Conservation (phyloP, 1,284 basidiomycete genomes). For the Entoloma clypeatum region DNA sequence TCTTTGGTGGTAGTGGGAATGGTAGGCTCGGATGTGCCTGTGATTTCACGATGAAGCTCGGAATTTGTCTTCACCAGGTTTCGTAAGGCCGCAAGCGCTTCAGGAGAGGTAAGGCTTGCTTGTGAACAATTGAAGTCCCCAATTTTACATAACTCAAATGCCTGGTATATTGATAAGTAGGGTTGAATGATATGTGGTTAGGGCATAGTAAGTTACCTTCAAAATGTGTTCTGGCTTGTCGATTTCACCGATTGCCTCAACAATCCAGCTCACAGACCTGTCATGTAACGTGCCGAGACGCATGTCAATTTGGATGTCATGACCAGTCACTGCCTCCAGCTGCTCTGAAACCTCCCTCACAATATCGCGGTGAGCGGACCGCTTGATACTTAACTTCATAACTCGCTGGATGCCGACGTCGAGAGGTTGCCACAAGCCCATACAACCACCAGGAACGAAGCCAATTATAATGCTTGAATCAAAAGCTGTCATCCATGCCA, state of each 20-base stretch:
- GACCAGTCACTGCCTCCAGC: slow-evolving; percentile 5
- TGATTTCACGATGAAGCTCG: slow-evolving; percentile 15
- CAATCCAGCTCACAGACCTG: slow-evolving; percentile 19
- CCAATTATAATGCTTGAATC: slow-evolving; percentile 21
- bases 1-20: too few species aligned
- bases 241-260: slow-evolving; percentile 12
- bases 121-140: slow-evolving; percentile 19
- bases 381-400: slow-evolving; percentile 17
- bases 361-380: slow-evolving; percentile 18
- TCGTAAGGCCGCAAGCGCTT: slow-evolving; percentile 16
- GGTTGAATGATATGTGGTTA: neutral
- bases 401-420: slow-evolving; percentile 21
- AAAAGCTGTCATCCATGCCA: slow-evolving; percentile 17
- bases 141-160: slow-evolving; percentile 17
- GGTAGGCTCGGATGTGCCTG: too few species aligned
- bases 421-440: slow-evolving; percentile 17
- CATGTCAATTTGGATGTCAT: slow-evolving; percentile 13
- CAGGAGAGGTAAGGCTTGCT: slow-evolving; percentile 14
- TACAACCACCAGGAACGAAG: slow-evolving; percentile 22
- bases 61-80: slow-evolving; percentile 19
- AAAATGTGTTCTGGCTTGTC: slow-evolving; percentile 14
- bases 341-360: slow-evolving; percentile 19
- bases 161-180: too few species aligned
- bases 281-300: slow-evolving; percentile 16
- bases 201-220: slow-evolving; percentile 12